A percentile compares a stretch with the other conserved stretches of the same genome.
These are phyloP conservation scores for Scheffersomyces illinoinensis DNA, from an alignment of 1,139 yeast species.

Conservation along the genomic window DNA sequence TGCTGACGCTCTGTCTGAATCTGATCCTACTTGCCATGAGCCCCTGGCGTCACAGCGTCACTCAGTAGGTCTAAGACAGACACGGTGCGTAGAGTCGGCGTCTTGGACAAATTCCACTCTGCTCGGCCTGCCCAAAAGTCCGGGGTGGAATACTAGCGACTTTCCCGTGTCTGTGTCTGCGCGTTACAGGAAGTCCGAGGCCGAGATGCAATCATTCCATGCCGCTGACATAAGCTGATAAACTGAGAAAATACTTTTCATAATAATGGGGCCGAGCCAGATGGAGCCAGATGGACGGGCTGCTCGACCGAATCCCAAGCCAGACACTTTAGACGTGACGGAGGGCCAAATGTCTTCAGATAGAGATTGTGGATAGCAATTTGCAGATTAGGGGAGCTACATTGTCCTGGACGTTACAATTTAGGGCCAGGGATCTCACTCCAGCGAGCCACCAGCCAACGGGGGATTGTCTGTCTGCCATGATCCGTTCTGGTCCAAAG, in stretches of 20 bases:
- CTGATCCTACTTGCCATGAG: neutral
- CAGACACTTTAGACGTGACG: neutral
- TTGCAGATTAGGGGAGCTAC: no score
- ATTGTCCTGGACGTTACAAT: neutral
- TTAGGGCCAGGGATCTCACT: neutral
- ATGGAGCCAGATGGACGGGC: no score
- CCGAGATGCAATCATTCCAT: neutral
- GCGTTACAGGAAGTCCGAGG: neutral
- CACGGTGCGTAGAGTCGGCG: neutral
- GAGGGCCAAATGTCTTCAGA: neutral
- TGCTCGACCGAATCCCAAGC: neutral
- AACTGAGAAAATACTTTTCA: neutral
- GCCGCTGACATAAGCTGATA: neutral
- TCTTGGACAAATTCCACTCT: neutral
- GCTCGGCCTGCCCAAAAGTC: neutral
- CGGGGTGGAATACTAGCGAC: neutral
- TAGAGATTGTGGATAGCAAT: no score
- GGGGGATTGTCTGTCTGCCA: neutral
- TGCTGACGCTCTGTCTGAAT: neutral
- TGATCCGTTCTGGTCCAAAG: neutral
- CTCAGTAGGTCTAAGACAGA: neutral
- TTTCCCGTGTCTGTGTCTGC: neutral
- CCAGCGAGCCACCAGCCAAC: neutral
- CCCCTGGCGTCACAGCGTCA: neutral
- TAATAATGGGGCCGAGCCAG: neutral